Base-by-base conservation (phyloP, 352 stramenopile genomes). In the Thalassiosira exigua region DNA sequence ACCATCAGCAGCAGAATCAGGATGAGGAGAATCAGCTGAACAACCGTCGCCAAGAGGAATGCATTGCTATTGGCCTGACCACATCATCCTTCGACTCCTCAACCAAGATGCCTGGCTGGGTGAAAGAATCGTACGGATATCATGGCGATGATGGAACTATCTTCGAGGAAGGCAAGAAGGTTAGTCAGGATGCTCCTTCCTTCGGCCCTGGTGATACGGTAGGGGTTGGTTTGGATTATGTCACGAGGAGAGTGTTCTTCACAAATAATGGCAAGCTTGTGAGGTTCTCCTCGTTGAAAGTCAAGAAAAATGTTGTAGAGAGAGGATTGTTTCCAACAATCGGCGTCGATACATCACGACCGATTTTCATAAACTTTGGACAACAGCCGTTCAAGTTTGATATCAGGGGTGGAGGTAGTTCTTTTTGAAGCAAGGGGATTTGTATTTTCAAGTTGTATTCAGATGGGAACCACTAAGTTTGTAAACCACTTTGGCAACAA, bases 91-190 rank as follows among this genome's bases (percentile, higher is more conserved):
- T 95, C 62, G 21, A 42, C 41, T 56, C 77, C 21, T 42, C 48
- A 41, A 60, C 77, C n/a, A 85, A 83, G 54, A 92, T 95, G 89
- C 89, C 91, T 4, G 91, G 91, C 22, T 95, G 91, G 91, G 90
- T 95, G 57, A 19, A 41, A 14, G 30, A 82, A 41, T 87, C 62
- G 3, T 94, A 81, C 62, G 91, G 90, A 22, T 94, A 93, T 70
- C 91, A 95, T 69, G 79, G 84, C 14, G 91, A 95, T 72, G 91
- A 95, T 73, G 91, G 91, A 27, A 75, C 85, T 27, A 78, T 92
- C n/a, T 95, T 94, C 70, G 83, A 94, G 70, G 57, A 69, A 24
- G 89, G 90, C 32, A 11, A n/a, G 39, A n/a, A 11, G 11, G 39
- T n/a, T 48, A 11, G 11, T 17, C 39, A 48, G 39, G n/a, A 11